Evolutionary conservation across 2,329 filamentous ascomycete genomes (phyloP).

Genomic region (Chaetomium globosum): DNA sequence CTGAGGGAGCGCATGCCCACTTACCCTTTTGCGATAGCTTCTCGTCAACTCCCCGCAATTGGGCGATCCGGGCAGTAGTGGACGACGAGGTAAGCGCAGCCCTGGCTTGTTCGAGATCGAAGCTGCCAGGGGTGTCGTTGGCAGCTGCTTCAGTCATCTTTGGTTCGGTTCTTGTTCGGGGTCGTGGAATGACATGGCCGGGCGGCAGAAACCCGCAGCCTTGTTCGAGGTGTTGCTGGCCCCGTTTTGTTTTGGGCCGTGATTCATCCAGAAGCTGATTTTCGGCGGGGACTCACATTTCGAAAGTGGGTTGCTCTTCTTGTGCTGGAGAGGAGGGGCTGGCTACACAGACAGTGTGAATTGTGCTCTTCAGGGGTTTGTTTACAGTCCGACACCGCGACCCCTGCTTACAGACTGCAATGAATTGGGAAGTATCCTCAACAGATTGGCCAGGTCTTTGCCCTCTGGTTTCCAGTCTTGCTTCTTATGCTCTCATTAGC

Average conservation of each 20-base stretch:
- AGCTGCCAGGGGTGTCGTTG: conserved; percentile 46
- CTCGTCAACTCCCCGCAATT: conserved; percentile 60
- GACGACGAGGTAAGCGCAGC: conserved; percentile 64
- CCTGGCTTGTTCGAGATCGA: conserved; percentile 56
- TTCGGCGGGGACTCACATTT: conserved; percentile 37
- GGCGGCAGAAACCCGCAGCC: conserved; percentile 30
- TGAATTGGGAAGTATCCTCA: background rate
- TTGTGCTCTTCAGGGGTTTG: conserved; percentile 4
- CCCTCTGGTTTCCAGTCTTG: background rate
- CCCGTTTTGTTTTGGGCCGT: conserved; percentile 25
- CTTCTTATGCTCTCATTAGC: background rate
- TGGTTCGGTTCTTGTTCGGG: conserved; percentile 40
- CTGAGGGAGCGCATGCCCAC: conserved; percentile 46
- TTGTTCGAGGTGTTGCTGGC: conserved; percentile 17
- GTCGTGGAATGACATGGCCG: conserved; percentile 44
- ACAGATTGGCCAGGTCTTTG: background rate
- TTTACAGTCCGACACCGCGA: background rate
- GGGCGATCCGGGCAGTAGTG: conserved; percentile 57
- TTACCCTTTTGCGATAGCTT: conserved; percentile 58
- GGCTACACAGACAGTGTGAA: conserved; percentile 25
- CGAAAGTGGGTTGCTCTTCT: conserved; percentile 31
- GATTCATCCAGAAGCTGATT: conserved; percentile 27
- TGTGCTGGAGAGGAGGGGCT: conserved; percentile 1
- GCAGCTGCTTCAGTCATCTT: conserved; percentile 56
- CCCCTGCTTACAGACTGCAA: background rate